Conservation (phyloP, 2,329 filamentous ascomycete species). For the Hypomyces perniciosus region DNA sequence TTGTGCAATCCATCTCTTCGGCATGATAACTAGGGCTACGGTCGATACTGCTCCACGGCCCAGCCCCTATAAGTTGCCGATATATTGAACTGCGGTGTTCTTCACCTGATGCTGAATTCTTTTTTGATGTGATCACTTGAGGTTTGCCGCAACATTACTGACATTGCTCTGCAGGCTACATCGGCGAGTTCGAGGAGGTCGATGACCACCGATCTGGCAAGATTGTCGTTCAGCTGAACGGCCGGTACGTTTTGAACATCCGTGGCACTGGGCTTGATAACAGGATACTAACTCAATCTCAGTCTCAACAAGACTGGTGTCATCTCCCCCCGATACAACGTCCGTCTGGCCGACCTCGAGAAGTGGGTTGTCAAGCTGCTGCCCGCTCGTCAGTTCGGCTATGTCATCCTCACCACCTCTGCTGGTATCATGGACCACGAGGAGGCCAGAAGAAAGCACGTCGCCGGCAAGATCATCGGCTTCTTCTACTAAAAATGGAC, state of each 20-base stretch:
- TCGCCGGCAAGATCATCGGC: conserved; percentile 97
- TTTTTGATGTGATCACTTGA: conserved; percentile 60
- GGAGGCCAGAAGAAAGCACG: conserved; percentile 98
- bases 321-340: conserved; percentile 99
- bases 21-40: conserved; percentile 99
- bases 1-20: conserved; percentile 49
- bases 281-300: not conserved
- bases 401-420: conserved; percentile 97
- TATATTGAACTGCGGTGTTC: conserved; percentile 82
- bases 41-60: conserved; percentile 72
- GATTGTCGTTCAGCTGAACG: conserved; percentile 99
- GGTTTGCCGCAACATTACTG: conserved; percentile 84
- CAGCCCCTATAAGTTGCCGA: conserved; percentile 99
- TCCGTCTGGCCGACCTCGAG: conserved; percentile 95
- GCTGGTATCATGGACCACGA: conserved; percentile 99
- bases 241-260: conserved; percentile 48
- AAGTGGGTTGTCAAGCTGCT: conserved; percentile 99
- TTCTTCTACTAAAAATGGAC: conserved; percentile 82
- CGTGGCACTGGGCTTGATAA: not conserved
- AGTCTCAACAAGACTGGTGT: conserved; percentile 96
- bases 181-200: conserved; percentile 98
- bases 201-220: conserved; percentile 99
- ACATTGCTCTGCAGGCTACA: conserved; percentile 71
- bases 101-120: conserved; percentile 82
- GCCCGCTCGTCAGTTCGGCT: conserved; percentile 99